phyloP scores from a whole-genome alignment of 306 rosid species.

The Trichosanthes truncata region DNA sequence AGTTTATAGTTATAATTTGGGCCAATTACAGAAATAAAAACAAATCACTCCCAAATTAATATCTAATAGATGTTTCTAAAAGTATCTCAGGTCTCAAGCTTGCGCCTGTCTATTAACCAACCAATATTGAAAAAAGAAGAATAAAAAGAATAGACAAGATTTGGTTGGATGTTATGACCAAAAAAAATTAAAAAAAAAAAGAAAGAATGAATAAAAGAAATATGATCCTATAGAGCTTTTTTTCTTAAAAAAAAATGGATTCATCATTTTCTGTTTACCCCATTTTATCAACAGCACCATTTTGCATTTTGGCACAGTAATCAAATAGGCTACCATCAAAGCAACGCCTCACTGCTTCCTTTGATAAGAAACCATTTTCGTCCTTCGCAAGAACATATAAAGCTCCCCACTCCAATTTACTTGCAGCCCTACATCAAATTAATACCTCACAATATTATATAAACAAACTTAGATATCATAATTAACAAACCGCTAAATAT shows the following conservation, averaged over 20 bases:
- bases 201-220: too few species aligned
- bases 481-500: too few species aligned
- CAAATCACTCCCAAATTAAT: background rate
- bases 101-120: background rate
- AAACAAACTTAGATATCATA: background rate
- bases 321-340: constrained; percentile 75
- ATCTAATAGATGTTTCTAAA: background rate
- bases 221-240: too few species aligned
- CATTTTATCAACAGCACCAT: constrained; percentile 30
- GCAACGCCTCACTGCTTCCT: constrained; percentile 77
- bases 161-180: background rate
- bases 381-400: constrained; percentile 59
- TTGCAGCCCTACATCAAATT: constrained; percentile 34
- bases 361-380: constrained; percentile 51
- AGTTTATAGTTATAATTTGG: background rate
- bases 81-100: background rate
- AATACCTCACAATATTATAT: background rate
- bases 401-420: constrained; percentile 64
- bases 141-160: background rate
- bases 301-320: constrained; percentile 49
- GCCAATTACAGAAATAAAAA: background rate
- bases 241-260: background rate
- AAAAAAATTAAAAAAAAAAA: background rate
- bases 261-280: constrained; percentile 8
- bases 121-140: background rate